Percentiles rank a stretch among this genome's conserved stretches.
These are phyloP conservation scores for Chlamydomonas incerta DNA, from an alignment of 139 green algal genomes.

Conservation along the genomic window DNA sequence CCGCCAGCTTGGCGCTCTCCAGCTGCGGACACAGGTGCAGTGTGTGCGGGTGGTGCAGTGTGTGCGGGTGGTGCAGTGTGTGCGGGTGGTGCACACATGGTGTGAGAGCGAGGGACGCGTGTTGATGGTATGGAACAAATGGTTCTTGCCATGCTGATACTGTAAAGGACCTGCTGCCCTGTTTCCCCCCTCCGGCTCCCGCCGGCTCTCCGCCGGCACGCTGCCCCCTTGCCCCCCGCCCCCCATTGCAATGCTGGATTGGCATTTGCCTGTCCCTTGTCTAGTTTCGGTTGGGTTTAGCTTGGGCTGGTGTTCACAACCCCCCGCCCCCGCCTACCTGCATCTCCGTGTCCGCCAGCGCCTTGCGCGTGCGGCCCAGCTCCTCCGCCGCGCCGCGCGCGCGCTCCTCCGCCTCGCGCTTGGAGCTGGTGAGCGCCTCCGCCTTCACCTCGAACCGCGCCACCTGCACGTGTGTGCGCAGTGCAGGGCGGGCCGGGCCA, in stretches of 20 bases:
- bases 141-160: no score
- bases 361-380: conserved; percentile 1
- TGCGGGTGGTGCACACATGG: neutral
- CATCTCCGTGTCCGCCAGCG: conserved; percentile 14
- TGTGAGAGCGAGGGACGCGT: no score
- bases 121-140: neutral
- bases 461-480: neutral
- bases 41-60: neutral
- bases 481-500: no score
- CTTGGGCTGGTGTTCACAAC: no score
- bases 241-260: no score
- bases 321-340: neutral
- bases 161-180: no score
- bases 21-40: neutral
- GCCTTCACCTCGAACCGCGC: conserved; percentile 9
- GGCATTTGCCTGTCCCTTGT: no score
- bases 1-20: neutral
- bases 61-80: neutral
- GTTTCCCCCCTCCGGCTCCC: no score
- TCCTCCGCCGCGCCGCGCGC: neutral
- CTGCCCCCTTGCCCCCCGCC: no score
- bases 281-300: no score
- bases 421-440: neutral
- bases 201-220: no score
- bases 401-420: conserved; percentile 16